phyloP scores from a whole-genome alignment of 148 eudicot genomes.

The Rhododendron griersonianum region DNA sequence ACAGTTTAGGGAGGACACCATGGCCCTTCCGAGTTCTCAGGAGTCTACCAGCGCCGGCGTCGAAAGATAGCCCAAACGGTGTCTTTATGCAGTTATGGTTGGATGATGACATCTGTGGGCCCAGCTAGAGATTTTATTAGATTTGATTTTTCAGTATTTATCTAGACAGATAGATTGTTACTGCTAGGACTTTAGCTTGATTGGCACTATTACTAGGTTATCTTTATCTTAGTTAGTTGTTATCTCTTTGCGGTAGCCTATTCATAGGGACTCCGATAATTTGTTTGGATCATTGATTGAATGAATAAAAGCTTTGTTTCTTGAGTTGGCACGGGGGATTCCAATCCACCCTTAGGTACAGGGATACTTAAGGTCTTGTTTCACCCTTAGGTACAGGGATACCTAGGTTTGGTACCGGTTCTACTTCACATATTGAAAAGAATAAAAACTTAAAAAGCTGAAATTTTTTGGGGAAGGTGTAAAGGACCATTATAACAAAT shows the following conservation, averaged over 20 bases:
- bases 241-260: not conserved
- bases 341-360: not conserved
- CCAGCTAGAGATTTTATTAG: not conserved
- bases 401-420: not conserved
- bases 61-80: not conserved
- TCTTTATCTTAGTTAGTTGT: not conserved
- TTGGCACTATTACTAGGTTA: not conserved
- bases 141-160: too few species aligned
- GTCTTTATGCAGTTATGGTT: not conserved
- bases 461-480: not conserved
- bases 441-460: not conserved
- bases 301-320: not conserved
- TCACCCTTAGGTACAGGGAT: not conserved
- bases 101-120: not conserved
- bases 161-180: not conserved
- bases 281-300: not conserved
- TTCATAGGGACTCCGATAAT: not conserved
- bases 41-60: not conserved
- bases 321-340: not conserved
- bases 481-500: not conserved
- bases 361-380: not conserved
- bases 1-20: not conserved
- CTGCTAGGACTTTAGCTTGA: not conserved
- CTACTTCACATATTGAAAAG: not conserved
- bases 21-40: not conserved